Conservation (phyloP, 495 filamentous ascomycete species). For the Melanomma pulvis-pyrius region DNA sequence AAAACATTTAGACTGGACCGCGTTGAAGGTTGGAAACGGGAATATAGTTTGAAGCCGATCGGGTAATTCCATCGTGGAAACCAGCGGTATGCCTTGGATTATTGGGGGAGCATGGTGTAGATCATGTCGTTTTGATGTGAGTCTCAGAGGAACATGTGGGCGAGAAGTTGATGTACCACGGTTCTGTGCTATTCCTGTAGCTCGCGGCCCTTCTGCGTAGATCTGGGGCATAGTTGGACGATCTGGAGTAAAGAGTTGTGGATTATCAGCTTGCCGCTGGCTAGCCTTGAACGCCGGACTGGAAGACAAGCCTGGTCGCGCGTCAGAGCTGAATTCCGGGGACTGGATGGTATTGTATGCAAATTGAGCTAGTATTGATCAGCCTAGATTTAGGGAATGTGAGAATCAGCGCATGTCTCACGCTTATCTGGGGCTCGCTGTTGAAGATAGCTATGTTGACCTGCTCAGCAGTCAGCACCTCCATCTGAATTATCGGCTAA, state of each 20-base stretch:
- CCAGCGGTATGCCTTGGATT: slow-evolving; percentile 70
- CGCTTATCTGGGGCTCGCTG: not conserved
- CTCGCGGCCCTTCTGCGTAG: not conserved
- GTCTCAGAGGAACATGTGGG: not conserved
- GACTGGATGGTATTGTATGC: slow-evolving; percentile 15
- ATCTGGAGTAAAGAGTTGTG: not conserved
- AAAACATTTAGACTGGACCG: slow-evolving; percentile 89
- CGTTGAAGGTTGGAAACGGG: slow-evolving; percentile 82
- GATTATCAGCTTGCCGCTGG: slow-evolving; percentile 28
- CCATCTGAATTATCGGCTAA: not conserved
- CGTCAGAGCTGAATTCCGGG: slow-evolving; percentile 29
- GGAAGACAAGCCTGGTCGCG: slow-evolving; percentile 33
- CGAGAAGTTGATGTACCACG: not conserved
- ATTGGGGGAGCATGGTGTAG: slow-evolving; percentile 50
- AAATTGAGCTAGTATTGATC: slow-evolving; percentile 26
- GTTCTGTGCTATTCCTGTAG: not conserved
- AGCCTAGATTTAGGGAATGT: no score
- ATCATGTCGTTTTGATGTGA: slow-evolving; percentile 25
- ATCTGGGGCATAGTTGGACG: not conserved
- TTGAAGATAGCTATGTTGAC: not conserved
- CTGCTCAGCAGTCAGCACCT: not conserved
- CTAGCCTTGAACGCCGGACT: slow-evolving; percentile 46
- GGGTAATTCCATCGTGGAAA: slow-evolving; percentile 73
- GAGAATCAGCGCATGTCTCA: no score
- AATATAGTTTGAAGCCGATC: slow-evolving; percentile 79